Base-by-base conservation (phyloP, 345 rosid genomes). In the Aethionema arabicum region DNA sequence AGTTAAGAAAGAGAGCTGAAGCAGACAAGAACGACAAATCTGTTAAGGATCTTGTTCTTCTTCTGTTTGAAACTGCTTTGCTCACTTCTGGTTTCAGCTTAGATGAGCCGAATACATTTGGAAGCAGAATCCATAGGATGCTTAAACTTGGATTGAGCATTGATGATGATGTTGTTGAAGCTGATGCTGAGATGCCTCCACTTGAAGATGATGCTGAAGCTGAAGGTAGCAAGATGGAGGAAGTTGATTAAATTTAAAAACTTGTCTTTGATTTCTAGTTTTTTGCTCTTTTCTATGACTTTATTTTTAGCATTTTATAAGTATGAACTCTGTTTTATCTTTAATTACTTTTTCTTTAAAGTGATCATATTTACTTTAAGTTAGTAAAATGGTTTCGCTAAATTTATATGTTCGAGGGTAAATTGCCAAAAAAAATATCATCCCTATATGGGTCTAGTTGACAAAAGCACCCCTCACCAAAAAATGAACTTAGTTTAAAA, bases 141-240 rank as follows among this genome's bases (percentile, higher is more conserved):
- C 52, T 90, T 71, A 90, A 85, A 61, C 87, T 90, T 0, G 92
- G 92, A 0, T 48, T 90, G 82, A 87, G 95, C 78, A 90, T 90
- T 8, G 97, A 90, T 0, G 66, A 63, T 0, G 93, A 84, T 5
- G 83, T 77, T 0, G 86, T 52, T 0, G 91, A 87, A 16, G 87
- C 46, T 0, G 97, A 90, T 36, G 81, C 87, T 1, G 95, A 85
- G 12, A 83, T 85, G 87, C 95, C 93, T 0, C 78, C 90, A 0
- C 69, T 90, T 57, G 97, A 87, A 73, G 95, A 85, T 31, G 97
- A 86, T 33, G 91, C 65, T 0, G 89, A 85, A 40, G 95, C 87
- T 0, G 95, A 90, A 70, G 89, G 92, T 32, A 79, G 86, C 95
- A 90, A 90, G 89, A 90, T 90, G 95, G 97, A 90, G 81, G 97